Percentiles rank a stretch among this genome's conserved stretches.
Conservation (phyloP, 148 eudicot genomes). For the Vaccinium darrowii region DNA sequence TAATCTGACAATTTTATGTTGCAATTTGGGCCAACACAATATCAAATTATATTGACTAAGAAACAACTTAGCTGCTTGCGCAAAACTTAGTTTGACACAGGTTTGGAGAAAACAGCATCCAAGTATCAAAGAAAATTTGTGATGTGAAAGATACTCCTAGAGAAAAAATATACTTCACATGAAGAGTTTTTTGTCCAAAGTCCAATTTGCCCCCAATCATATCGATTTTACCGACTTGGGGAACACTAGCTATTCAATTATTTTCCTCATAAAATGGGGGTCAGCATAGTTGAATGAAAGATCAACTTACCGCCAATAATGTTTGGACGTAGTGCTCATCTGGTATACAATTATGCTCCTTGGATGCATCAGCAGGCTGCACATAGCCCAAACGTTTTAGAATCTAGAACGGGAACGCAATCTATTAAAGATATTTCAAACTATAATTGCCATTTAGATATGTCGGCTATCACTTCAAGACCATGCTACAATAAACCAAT, state of each 20-base stretch:
- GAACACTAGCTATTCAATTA: not conserved
- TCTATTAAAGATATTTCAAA: not conserved
- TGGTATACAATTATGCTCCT: slow-evolving; percentile 97
- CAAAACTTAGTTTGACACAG: not conserved
- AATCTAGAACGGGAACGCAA: not conserved
- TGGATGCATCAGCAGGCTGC: slow-evolving; percentile 72
- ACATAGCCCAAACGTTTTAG: slow-evolving; percentile 24
- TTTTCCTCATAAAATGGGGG: not conserved
- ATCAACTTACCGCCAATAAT: slow-evolving; percentile 73
- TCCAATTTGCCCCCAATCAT: not conserved
- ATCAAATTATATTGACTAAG: not conserved
- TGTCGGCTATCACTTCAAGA: not conserved
- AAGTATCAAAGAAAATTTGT: not conserved
- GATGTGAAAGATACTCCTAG: not conserved
- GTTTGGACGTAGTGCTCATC: slow-evolving; percentile 95
- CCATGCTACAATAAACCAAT: not conserved
- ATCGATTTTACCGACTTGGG: not conserved
- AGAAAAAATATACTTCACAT: not conserved
- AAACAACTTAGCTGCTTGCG: not conserved
- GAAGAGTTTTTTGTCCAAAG: not conserved
- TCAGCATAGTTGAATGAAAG: not conserved
- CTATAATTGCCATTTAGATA: not conserved
- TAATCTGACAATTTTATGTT: not conserved
- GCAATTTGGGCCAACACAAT: not conserved
- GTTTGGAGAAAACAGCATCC: not conserved